A percentile compares a stretch with the other conserved stretches of the same genome.
phyloP scores from a whole-genome alignment of 2,329 filamentous ascomycete species.

The Sporothrix curviconia region DNA sequence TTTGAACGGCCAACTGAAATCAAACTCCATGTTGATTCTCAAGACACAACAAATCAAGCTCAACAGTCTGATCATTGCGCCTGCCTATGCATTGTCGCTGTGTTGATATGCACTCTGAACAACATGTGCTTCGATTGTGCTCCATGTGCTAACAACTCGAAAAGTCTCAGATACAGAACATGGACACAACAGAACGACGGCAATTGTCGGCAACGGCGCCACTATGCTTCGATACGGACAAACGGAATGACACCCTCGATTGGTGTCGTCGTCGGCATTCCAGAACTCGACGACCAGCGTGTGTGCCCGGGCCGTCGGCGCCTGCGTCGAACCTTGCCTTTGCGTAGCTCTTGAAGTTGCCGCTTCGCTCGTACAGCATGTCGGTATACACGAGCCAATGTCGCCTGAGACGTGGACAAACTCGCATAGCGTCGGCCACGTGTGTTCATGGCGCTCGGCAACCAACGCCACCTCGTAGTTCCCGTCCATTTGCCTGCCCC shows the following conservation, averaged over 20 bases:
- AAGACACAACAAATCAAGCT: constrained; percentile 39
- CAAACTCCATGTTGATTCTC: constrained; percentile 48
- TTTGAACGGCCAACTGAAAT: constrained; percentile 61
- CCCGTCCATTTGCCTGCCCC: not conserved
- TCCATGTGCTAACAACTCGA: too few species aligned
- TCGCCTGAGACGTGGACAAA: constrained; percentile 33
- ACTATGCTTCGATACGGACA: constrained; percentile 21
- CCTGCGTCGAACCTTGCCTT: constrained; percentile 29
- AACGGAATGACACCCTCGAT: constrained; percentile 29
- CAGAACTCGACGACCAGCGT: constrained; percentile 28
- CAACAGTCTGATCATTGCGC: constrained; percentile 47
- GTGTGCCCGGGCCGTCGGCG: constrained; percentile 23
- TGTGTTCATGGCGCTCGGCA: constrained; percentile 25
- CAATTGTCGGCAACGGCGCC: too few species aligned
- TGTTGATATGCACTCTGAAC: not conserved
- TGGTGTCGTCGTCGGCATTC: constrained; percentile 12
- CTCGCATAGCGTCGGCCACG: constrained; percentile 28
- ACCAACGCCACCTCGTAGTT: constrained; percentile 17
- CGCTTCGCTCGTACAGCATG: constrained; percentile 23
- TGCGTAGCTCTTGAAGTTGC: constrained; percentile 23
- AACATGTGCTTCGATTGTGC: too few species aligned
- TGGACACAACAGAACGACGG: too few species aligned
- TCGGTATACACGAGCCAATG: constrained; percentile 29
- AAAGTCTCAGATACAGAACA: too few species aligned
- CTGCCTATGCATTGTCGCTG: constrained; percentile 6